phyloP scores from a whole-genome alignment of 2,329 filamentous ascomycete species.

The Arthroderma sp. region DNA sequence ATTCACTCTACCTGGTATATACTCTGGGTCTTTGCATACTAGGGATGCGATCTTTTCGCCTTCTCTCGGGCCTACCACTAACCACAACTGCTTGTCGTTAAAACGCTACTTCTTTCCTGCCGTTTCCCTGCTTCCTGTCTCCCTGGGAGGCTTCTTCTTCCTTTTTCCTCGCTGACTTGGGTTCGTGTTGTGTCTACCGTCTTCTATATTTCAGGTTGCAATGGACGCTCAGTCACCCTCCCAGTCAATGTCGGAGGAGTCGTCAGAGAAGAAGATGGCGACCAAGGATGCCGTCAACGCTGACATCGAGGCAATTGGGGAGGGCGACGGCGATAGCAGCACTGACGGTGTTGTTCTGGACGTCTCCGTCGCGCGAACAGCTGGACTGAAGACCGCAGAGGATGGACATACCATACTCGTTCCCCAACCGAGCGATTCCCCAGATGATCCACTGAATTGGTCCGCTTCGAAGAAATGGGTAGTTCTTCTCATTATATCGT shows the following conservation, averaged over 20 bases:
- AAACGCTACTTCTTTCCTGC: too few relatives aligned
- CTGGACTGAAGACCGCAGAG: constrained; percentile 22
- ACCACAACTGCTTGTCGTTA: too few relatives aligned
- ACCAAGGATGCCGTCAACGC: neutral
- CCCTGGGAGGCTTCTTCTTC: too few relatives aligned
- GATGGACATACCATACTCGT: constrained; percentile 29
- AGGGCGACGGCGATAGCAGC: neutral
- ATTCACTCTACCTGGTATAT: too few relatives aligned
- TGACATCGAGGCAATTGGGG: neutral
- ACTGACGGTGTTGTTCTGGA: constrained; percentile 26
- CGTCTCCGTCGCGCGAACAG: constrained; percentile 8
- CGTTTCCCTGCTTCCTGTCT: too few relatives aligned
- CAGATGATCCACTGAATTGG: constrained; percentile 32
- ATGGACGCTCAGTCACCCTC: too few relatives aligned
- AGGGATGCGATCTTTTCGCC: too few relatives aligned
- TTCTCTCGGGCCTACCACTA: too few relatives aligned
- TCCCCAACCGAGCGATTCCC: constrained; percentile 27
- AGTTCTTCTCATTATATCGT: constrained; percentile 30
- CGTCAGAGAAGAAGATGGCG: neutral
- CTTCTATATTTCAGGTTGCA: too few relatives aligned
- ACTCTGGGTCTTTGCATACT: too few relatives aligned
- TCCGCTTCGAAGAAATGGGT: constrained; percentile 23
- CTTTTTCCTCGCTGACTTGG: too few relatives aligned
- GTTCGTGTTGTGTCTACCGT: too few relatives aligned
- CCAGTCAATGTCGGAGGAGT: neutral